Evolutionary conservation across 768 basidiomycete genomes (phyloP), one percentile per base, ranked within the genome.

Genomic region (Dacryopinax primogenitus): DNA sequence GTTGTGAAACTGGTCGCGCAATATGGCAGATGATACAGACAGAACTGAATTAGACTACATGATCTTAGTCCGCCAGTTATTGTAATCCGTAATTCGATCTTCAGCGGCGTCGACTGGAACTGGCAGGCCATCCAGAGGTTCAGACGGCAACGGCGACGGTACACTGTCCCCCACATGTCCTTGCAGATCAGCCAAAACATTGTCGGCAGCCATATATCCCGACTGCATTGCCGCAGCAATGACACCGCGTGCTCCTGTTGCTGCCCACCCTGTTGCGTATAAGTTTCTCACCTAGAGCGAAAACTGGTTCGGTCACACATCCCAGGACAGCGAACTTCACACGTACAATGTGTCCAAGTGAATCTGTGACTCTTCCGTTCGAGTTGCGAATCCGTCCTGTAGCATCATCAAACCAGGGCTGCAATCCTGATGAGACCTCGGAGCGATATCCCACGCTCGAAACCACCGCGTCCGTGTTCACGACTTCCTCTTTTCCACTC

Each of bases 231-330:
- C 96, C 1, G 86, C 80, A 1, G 92, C 93, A 47, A 98, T 79
- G 13, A 98, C 93, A 11, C 94, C 94, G 63, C 84, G 86, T 0
- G 96, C 93, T 35, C 95, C 95, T 1, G 83, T 85, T 1, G 91
- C 87, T 1, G 91, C 87, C 96, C 96, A 99, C 11, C 95, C 95
- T 1, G 90, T 86, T 1, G 91, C 87, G 72, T 96, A 99, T n/a
- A 94, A 78, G 66, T 83, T 83, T 36, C 78, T 79, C 2, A 75
- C 71, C 30, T n/a, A n/a, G n/a, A n/a, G 35, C 36, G 51, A 65
- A 18, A 47, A 18, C 34, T 21, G 64, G 62, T 23, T 32, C 36
- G 86, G 68, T 18, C 73, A 64, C 1, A 58, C 65, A 64, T 16
- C 9, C 35, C n/a, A 11, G n/a, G 21, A 28, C 1, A 26, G 28